A percentile compares a stretch with the other conserved stretches of the same genome.
phyloP scores from a whole-genome alignment of 2,329 filamentous ascomycete genomes.

The Fragosphaeria purpurea region DNA sequence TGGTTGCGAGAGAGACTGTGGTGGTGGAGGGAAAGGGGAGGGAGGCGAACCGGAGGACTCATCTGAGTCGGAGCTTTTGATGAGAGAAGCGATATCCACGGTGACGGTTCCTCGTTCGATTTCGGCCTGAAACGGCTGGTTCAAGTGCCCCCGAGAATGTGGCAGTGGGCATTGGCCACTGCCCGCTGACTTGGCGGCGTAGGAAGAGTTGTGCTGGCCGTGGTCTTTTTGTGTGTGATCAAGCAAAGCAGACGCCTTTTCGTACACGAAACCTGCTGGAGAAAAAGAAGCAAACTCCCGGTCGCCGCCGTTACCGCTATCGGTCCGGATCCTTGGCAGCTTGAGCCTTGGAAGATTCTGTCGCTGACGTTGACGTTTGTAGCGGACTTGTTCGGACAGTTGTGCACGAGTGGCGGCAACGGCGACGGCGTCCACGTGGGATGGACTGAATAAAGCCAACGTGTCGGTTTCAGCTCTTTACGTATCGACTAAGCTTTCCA shows the following conservation, averaged over 20 bases:
- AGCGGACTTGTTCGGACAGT: neutral
- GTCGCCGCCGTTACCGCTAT: constrained; percentile 1
- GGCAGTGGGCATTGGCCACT: constrained; percentile 4
- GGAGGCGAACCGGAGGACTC: constrained; percentile 49
- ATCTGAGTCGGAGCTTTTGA: constrained; percentile 67
- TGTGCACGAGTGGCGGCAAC: constrained; percentile 5
- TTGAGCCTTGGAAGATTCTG: neutral
- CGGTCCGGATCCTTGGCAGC: neutral
- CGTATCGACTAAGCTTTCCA: too few relatives aligned
- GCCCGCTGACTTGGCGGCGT: neutral
- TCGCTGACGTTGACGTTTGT: neutral
- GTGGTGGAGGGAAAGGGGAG: neutral
- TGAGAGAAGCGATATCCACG: constrained; percentile 90
- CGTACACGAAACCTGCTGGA: neutral
- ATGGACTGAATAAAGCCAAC: constrained; percentile 12
- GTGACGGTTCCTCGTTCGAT: constrained; percentile 46
- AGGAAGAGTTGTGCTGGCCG: neutral
- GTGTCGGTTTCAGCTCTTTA: constrained; percentile 2
- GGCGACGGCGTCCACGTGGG: constrained; percentile 8
- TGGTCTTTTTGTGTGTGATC: neutral
- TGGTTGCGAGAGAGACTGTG: neutral
- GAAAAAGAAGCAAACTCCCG: neutral
- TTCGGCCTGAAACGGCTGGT: constrained; percentile 21
- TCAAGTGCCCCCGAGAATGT: neutral
- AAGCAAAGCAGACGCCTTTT: neutral